These are phyloP conservation scores for Kockiozyma suomiensis DNA, from an alignment of 805 yeast genomes.

Conservation along the genomic window DNA sequence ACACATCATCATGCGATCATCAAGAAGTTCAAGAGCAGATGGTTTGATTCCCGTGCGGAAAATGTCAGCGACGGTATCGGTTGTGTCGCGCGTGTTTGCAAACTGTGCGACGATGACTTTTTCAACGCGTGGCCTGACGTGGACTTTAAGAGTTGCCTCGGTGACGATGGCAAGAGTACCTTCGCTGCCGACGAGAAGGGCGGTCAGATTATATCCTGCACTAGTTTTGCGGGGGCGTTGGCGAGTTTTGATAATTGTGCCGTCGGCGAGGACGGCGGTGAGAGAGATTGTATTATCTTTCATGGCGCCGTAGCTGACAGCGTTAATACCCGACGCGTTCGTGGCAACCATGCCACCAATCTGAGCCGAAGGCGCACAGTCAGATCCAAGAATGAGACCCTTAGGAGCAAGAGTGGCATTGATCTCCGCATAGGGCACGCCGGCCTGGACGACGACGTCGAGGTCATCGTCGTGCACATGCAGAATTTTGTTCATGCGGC, in stretches of 20 bases:
- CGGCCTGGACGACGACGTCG: slow-evolving; percentile 79
- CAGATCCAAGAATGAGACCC: slow-evolving; percentile 75
- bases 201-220: slow-evolving; percentile 81
- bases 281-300: slow-evolving; percentile 73
- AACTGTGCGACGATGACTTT: slow-evolving; percentile 73
- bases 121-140: slow-evolving; percentile 48
- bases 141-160: slow-evolving; percentile 52
- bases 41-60: slow-evolving; percentile 70
- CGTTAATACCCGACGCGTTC: slow-evolving; percentile 81
- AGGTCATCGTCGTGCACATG: slow-evolving; percentile 67
- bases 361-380: slow-evolving; percentile 88
- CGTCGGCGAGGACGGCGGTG: slow-evolving; percentile 83
- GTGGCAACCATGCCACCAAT: slow-evolving; percentile 86
- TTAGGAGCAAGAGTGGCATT: slow-evolving; percentile 60
- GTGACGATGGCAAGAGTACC: slow-evolving; percentile 67
- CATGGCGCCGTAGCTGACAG: slow-evolving; percentile 81
- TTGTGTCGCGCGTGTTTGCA: slow-evolving; percentile 65
- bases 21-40: slow-evolving; percentile 78
- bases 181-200: slow-evolving; percentile 78
- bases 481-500: slow-evolving; percentile 62
- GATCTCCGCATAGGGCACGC: slow-evolving; percentile 78
- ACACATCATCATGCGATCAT: slow-evolving; percentile 69
- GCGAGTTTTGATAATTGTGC: slow-evolving; percentile 74
- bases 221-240: slow-evolving; percentile 76
- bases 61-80: slow-evolving; percentile 65